Conservation (phyloP, 1,284 basidiomycete species). For the Neolentinus lepideus region DNA sequence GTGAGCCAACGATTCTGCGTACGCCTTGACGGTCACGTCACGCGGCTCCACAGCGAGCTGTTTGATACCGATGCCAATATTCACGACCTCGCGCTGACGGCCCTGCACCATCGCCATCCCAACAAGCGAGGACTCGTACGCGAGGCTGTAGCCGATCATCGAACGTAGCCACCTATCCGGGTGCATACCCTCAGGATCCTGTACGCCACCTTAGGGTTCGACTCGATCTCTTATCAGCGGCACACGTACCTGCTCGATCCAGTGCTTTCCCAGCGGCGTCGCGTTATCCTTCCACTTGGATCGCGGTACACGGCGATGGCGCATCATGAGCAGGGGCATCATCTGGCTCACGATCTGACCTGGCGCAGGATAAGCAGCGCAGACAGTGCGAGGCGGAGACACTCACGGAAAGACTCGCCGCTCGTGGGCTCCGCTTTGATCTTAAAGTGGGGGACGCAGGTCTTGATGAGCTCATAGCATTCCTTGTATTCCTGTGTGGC, state of each 20-base stretch:
- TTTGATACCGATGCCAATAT: slow-evolving; percentile 71
- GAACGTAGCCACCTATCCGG: slow-evolving; percentile 56
- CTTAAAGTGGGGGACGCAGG: slow-evolving; percentile 47
- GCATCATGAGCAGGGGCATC: slow-evolving; percentile 79
- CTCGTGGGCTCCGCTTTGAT: slow-evolving; percentile 45
- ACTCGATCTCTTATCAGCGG: slow-evolving; percentile 1
- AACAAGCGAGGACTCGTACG: slow-evolving; percentile 58
- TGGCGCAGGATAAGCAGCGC: slow-evolving; percentile 19
- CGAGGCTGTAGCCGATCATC: slow-evolving; percentile 74
- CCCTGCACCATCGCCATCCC: slow-evolving; percentile 82
- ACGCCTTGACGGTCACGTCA: slow-evolving; percentile 48
- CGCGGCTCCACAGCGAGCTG: slow-evolving; percentile 52
- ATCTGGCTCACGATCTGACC: slow-evolving; percentile 64
- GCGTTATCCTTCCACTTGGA: slow-evolving; percentile 61
- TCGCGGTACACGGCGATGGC: slow-evolving; percentile 70
- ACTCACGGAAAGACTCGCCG: slow-evolving; percentile 60
- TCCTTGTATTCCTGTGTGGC: slow-evolving; percentile 56
- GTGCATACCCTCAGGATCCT: slow-evolving; percentile 47
- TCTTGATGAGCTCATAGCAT: slow-evolving; percentile 47
- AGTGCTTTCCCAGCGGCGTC: slow-evolving; percentile 61
- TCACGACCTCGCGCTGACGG: slow-evolving; percentile 61
- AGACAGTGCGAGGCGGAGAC: background rate
- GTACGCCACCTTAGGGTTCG: slow-evolving; percentile 1
- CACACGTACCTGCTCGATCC: slow-evolving; percentile 66
- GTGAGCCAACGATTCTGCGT: slow-evolving; percentile 65